These are phyloP conservation scores for Zygoascus meyerae DNA, from an alignment of 1,139 yeast species.

Conservation along the genomic window DNA sequence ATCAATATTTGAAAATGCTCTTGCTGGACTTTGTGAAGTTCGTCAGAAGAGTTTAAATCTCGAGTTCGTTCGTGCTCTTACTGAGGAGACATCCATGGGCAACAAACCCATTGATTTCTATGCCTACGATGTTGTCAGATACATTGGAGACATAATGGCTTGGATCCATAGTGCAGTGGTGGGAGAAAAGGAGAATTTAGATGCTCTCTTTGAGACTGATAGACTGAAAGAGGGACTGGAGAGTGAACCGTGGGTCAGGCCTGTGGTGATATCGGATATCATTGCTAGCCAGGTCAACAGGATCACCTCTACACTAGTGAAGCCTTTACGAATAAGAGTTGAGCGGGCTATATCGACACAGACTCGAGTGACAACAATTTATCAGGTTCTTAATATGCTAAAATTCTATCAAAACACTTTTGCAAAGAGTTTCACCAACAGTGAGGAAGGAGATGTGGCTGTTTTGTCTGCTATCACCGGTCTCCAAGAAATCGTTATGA, in stretches of 20 bases:
- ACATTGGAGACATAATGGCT: constrained; percentile 83
- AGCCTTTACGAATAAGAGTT: constrained; percentile 46
- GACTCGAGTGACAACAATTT: constrained; percentile 48
- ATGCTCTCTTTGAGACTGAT: constrained; percentile 45
- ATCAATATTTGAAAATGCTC: constrained; percentile 31
- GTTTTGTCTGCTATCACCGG: constrained; percentile 24
- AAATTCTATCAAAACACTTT: constrained; percentile 69
- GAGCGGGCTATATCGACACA: constrained; percentile 70
- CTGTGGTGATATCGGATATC: constrained; percentile 28
- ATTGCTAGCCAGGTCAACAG: constrained; percentile 36
- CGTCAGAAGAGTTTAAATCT: constrained; percentile 28
- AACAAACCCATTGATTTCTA: constrained; percentile 54
- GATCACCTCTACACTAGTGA: constrained; percentile 45
- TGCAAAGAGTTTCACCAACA: constrained; percentile 36
- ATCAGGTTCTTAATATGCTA: constrained; percentile 56
- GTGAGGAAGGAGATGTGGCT: constrained; percentile 18
- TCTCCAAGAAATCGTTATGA: constrained; percentile 24
- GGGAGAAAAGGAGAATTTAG: constrained; percentile 75
- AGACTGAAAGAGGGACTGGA: constrained; percentile 27
- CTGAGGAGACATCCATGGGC: constrained; percentile 38
- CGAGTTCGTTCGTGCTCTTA: constrained; percentile 50
- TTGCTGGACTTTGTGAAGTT: constrained; percentile 30
- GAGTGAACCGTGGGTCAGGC: constrained; percentile 26
- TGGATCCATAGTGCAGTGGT: constrained; percentile 86
- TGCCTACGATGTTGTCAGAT: constrained; percentile 77